A percentile compares a stretch with the other conserved stretches of the same genome.
phyloP scores from a whole-genome alignment of 2,329 filamentous ascomycete genomes.

The Torrubiella hemipterigena region DNA sequence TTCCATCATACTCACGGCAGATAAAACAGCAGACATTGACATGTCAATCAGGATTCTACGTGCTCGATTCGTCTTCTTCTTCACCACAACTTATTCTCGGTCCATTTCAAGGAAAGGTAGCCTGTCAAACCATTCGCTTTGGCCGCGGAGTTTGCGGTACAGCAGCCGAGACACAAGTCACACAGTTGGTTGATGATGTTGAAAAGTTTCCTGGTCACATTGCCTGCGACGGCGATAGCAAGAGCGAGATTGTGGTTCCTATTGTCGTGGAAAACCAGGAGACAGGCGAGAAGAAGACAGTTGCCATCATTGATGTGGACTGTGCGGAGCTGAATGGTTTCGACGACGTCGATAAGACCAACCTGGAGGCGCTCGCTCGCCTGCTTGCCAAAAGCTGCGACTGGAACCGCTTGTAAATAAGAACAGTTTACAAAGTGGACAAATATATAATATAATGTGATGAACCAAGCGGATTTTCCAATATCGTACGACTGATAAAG shows the following conservation, averaged over 20 bases:
- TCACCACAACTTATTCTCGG: conserved; percentile 55
- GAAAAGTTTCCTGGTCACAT: conserved; percentile 69
- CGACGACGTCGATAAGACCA: conserved; percentile 51
- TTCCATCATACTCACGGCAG: no score
- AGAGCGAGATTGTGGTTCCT: conserved; percentile 74
- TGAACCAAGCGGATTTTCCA: no score
- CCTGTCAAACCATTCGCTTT: conserved; percentile 67
- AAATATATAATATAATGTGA: not conserved
- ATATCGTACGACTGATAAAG: no score
- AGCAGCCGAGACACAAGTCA: conserved; percentile 47
- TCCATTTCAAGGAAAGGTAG: conserved; percentile 69
- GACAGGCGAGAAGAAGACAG: conserved; percentile 30
- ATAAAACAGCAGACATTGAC: not conserved
- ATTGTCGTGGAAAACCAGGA: conserved; percentile 32
- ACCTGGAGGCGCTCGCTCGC: conserved; percentile 53
- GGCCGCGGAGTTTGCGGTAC: conserved; percentile 65
- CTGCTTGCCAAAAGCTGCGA: conserved; percentile 51
- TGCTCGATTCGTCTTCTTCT: conserved; percentile 38
- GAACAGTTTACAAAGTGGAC: no score
- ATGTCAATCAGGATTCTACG: conserved; percentile 60
- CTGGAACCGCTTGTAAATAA: no score
- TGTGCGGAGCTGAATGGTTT: conserved; percentile 58
- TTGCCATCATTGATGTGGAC: conserved; percentile 72
- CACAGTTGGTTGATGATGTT: conserved; percentile 60
- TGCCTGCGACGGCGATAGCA: conserved; percentile 64